Base-by-base conservation (phyloP, 352 stramenopile genomes). In the Pythium monospermum region DNA sequence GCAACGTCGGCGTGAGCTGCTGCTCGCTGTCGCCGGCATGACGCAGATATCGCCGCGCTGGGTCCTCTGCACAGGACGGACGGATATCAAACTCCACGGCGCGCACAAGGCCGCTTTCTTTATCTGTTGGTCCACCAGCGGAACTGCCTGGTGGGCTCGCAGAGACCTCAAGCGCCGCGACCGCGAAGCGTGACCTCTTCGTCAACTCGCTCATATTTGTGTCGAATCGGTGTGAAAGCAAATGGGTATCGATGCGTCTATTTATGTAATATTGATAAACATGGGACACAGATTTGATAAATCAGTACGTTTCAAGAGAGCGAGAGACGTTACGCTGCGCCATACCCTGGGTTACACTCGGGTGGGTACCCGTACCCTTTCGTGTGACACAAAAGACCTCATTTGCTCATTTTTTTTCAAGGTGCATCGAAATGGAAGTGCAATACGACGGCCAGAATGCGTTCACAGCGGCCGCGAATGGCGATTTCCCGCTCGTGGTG, bases 401-500 rank as follows among this genome's bases (percentile, higher is more conserved):
- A n/a, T n/a, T n/a, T n/a, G n/a, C n/a, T n/a, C n/a, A n/a, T n/a
- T n/a, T n/a, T n/a, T n/a, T n/a, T n/a, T n/a, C n/a, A n/a, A n/a
- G n/a, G n/a, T 28, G 12, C 7, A 43, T 22, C 19, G 27, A 43
- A 48, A 85, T 85, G 77, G 64, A 80, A 44, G 70, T 88, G 42
- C 40, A 73, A 48, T 92, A 85, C 68, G 69, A 86, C 48, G 78
- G 76, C 3, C 78, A 87, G 64, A 83, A 84, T 43, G 79, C 71
- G 26, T 89, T 89, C 57, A 68, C 66, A n/a, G 82, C 82, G 5
- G 73, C 75, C 12, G 73, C 76, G 19, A 90, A 90, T 58, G 82
- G 82, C 23, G 79, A 93, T 58, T 93, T 93, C 48, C 83, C 83
- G 39, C 79, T 93, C 13, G 76, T 93, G 16, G 83, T 93, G 42